A percentile compares a stretch with the other conserved stretches of the same genome.
Evolutionary conservation across 306 rosid species (phyloP).

Genomic region (Phaseolus lunatus): DNA sequence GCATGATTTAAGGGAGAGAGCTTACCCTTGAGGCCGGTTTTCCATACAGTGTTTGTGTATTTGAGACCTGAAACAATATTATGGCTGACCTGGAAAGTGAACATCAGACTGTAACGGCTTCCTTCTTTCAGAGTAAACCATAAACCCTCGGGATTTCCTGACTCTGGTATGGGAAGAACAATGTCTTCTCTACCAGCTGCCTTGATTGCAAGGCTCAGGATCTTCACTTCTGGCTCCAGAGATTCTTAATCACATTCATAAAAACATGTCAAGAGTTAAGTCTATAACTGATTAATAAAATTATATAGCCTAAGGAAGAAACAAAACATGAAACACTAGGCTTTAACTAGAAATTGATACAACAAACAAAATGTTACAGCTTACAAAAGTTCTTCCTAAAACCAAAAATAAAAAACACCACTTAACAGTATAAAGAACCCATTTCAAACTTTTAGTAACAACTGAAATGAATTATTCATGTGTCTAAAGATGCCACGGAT

Average conservation of each 20-base stretch:
- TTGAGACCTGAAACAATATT: slow-evolving; percentile 94
- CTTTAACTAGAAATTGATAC: too few relatives aligned
- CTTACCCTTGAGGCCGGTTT: slow-evolving; percentile 82
- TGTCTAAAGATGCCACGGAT: neutral
- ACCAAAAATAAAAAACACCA: too few relatives aligned
- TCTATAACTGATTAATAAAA: too few relatives aligned
- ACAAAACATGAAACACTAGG: too few relatives aligned
- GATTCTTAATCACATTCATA: slow-evolving; percentile 57
- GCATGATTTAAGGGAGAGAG: neutral
- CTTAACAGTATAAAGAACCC: too few relatives aligned
- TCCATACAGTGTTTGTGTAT: slow-evolving; percentile 89
- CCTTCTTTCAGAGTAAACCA: slow-evolving; percentile 99
- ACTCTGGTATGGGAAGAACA: slow-evolving; percentile 72
- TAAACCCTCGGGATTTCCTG: slow-evolving; percentile 72
- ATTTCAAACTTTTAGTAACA: too few relatives aligned
- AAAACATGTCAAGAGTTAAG: slow-evolving; percentile 19
- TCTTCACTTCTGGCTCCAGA: slow-evolving; percentile 88
- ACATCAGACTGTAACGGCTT: slow-evolving; percentile 73
- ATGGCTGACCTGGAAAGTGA: slow-evolving; percentile 77
- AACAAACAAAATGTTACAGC: too few relatives aligned
- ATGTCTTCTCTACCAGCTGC: slow-evolving; percentile 70
- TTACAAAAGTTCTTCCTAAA: too few relatives aligned
- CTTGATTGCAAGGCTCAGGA: slow-evolving; percentile 79
- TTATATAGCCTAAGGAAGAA: neutral
- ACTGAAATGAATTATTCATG: too few relatives aligned